Conservation (phyloP, 2,329 filamentous ascomycete species). For the Rosellinia necatrix region DNA sequence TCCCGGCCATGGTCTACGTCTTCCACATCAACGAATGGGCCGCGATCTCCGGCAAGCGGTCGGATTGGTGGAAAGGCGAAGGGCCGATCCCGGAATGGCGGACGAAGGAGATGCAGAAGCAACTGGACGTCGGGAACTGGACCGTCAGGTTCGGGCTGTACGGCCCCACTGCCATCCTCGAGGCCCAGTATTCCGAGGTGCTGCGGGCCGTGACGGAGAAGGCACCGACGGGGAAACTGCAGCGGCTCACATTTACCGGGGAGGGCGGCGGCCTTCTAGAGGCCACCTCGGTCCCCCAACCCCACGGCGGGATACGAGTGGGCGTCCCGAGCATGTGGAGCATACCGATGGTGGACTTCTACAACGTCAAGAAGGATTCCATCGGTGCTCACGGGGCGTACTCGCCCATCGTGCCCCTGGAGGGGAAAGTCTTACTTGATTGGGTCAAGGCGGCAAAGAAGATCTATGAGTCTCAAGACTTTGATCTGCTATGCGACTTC, state of each 20-base stretch:
- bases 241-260: constrained; percentile 45
- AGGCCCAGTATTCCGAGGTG: constrained; percentile 50
- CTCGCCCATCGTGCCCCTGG: constrained; percentile 44
- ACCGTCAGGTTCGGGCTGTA: constrained; percentile 51
- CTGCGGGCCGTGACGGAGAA: constrained; percentile 41
- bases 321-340: constrained; percentile 45
- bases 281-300: constrained; percentile 40
- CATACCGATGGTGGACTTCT: constrained; percentile 44
- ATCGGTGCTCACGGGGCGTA: constrained; percentile 45
- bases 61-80: constrained; percentile 49
- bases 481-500: constrained; percentile 53
- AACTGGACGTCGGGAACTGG: constrained; percentile 50
- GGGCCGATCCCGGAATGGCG: constrained; percentile 52
- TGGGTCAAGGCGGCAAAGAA: constrained; percentile 48
- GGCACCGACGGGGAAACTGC: constrained; percentile 45
- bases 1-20: constrained; percentile 50
- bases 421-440: constrained; percentile 46
- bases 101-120: constrained; percentile 47
- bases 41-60: constrained; percentile 48
- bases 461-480: constrained; percentile 47
- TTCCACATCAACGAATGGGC: constrained; percentile 53
- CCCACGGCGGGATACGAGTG: constrained; percentile 44
- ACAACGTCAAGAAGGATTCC: constrained; percentile 38
- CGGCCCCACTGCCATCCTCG: constrained; percentile 47
- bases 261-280: constrained; percentile 46